These are phyloP conservation scores for Phialocephala sp. DNA, from an alignment of 2,329 filamentous ascomycete genomes.

Conservation along the genomic window DNA sequence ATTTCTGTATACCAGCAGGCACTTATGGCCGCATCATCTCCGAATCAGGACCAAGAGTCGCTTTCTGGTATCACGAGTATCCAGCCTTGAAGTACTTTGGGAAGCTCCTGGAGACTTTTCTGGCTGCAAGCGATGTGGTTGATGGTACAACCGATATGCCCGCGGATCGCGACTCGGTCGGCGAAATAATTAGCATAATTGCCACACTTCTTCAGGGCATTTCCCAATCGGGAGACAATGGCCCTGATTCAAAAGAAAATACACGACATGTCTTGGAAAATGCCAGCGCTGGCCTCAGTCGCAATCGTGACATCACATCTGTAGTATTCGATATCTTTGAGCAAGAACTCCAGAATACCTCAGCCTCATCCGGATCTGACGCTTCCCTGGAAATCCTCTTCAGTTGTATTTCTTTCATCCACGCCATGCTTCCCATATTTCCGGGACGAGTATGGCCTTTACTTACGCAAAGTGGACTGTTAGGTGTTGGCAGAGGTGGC, in stretches of 20 bases:
- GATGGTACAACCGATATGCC: constrained; percentile 50
- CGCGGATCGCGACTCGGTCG: constrained; percentile 64
- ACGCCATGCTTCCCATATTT: constrained; percentile 71
- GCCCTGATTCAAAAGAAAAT: constrained; percentile 50
- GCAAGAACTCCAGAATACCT: constrained; percentile 57
- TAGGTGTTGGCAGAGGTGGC: constrained; percentile 77
- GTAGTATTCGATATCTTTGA: constrained; percentile 89
- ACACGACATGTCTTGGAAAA: constrained; percentile 56
- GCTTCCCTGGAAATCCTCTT: constrained; percentile 64
- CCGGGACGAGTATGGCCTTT: constrained; percentile 91
- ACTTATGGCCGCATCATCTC: constrained; percentile 76
- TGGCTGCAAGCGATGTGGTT: constrained; percentile 58
- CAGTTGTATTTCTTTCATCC: constrained; percentile 80
- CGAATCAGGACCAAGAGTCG: constrained; percentile 76
- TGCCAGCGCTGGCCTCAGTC: constrained; percentile 59
- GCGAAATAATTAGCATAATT: constrained; percentile 77
- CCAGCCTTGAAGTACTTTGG: constrained; percentile 82
- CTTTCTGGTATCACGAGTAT: constrained; percentile 76
- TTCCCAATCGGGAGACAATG: constrained; percentile 23
- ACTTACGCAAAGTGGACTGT: constrained; percentile 78
- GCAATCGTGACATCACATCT: constrained; percentile 75
- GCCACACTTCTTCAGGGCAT: constrained; percentile 67
- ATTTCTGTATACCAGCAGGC: constrained; percentile 68
- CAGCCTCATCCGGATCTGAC: constrained; percentile 48
- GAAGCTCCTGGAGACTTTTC: constrained; percentile 72